These are phyloP conservation scores for Verticillium isaacii DNA, from an alignment of 2,329 filamentous ascomycete species.

Conservation along the genomic window DNA sequence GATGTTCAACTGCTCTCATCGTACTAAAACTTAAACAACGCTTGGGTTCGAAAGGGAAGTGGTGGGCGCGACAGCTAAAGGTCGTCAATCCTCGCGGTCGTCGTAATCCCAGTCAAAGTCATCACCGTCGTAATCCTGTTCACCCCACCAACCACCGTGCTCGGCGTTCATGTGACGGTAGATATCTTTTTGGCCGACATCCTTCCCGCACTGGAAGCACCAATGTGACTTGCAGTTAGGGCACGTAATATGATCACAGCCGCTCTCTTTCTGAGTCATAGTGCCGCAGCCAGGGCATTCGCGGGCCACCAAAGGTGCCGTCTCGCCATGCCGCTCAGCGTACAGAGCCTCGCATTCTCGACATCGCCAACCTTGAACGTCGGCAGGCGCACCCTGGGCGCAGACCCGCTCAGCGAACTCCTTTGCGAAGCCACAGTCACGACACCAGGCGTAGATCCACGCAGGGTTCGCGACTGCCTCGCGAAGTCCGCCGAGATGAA, in stretches of 20 bases:
- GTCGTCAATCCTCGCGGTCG: too few relatives aligned
- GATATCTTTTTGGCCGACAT: slow-evolving; percentile 18
- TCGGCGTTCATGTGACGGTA: slow-evolving; percentile 29
- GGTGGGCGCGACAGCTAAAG: too few relatives aligned
- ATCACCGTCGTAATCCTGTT: neutral
- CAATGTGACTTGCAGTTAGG: slow-evolving; percentile 28
- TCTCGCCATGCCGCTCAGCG: slow-evolving; percentile 9
- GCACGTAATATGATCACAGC: slow-evolving; percentile 33
- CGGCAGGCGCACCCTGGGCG: slow-evolving; percentile 30
- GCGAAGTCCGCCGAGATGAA: slow-evolving; percentile 29
- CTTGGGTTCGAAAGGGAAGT: too few relatives aligned
- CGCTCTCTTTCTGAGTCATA: slow-evolving; percentile 28
- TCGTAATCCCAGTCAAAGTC: neutral
- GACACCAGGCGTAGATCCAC: slow-evolving; percentile 47
- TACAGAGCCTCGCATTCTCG: slow-evolving; percentile 25
- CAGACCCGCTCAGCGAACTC: slow-evolving; percentile 38
- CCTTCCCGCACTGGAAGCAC: slow-evolving; percentile 34
- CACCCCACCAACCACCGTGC: slow-evolving; percentile 22
- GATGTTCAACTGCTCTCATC: too few relatives aligned
- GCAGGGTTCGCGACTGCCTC: slow-evolving; percentile 31
- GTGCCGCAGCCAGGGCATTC: slow-evolving; percentile 31
- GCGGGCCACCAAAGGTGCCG: slow-evolving; percentile 11
- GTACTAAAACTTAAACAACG: too few relatives aligned
- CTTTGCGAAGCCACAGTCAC: slow-evolving; percentile 33
- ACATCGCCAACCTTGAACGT: slow-evolving; percentile 34